Evolutionary conservation across 306 rosid species (phyloP).

Genomic region (Glycine soja): DNA sequence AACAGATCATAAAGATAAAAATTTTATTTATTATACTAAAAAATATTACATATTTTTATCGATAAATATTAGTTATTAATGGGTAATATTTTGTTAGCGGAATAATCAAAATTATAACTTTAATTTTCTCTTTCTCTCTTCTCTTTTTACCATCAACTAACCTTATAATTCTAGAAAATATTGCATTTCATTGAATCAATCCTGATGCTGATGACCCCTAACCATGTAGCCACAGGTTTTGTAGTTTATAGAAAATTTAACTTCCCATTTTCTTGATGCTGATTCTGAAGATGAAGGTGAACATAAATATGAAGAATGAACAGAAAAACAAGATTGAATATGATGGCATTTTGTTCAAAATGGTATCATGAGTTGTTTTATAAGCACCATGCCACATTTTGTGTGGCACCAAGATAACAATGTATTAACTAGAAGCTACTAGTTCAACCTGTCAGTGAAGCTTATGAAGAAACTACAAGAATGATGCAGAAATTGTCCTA

Average conservation of each 20-base stretch:
- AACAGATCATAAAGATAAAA: neutral
- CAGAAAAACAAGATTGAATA: conserved; percentile 42
- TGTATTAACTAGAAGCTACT: conserved; percentile 18
- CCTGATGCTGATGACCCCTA: neutral
- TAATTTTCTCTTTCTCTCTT: too few relatives aligned
- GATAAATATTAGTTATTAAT: too few relatives aligned
- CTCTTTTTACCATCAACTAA: too few relatives aligned
- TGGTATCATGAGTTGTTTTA: too few relatives aligned
- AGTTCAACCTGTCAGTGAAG: too few relatives aligned
- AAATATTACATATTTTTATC: too few relatives aligned
- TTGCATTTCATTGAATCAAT: conserved; percentile 12
- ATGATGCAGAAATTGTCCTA: neutral
- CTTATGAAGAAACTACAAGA: too few relatives aligned
- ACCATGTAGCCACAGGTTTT: conserved; percentile 19
- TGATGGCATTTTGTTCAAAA: too few relatives aligned
- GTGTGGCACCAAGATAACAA: conserved; percentile 3
- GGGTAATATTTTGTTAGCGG: too few relatives aligned
- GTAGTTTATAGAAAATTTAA: neutral
- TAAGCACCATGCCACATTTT: conserved; percentile 32
- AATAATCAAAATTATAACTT: too few relatives aligned
- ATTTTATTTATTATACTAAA: neutral
- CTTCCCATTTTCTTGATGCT: conserved; percentile 45
- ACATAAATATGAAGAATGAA: conserved; percentile 89
- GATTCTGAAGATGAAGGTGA: conserved; percentile 94
- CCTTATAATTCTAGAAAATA: too few relatives aligned